These are phyloP conservation scores for Scytalidium sp. DNA, from an alignment of 2,329 filamentous ascomycete genomes.

Conservation along the genomic window DNA sequence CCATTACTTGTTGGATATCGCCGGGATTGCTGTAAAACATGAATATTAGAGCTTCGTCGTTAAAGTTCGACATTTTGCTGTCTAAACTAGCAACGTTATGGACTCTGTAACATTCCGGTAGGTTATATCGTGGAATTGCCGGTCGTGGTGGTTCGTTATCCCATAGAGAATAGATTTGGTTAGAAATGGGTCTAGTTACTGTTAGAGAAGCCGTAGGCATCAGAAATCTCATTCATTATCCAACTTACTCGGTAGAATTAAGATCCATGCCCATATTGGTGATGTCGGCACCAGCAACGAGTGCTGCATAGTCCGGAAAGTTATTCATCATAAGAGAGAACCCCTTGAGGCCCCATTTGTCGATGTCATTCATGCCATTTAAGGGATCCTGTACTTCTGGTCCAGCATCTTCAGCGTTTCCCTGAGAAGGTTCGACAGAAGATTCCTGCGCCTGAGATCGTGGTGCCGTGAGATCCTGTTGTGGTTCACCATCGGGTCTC, in stretches of 20 bases:
- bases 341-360: constrained; percentile 65
- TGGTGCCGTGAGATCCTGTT: constrained; percentile 11
- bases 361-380: constrained; percentile 56
- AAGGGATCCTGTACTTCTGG: constrained; percentile 53
- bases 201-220: constrained; percentile 16
- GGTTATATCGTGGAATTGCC: constrained; percentile 51
- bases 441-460: constrained; percentile 19
- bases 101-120: constrained; percentile 66
- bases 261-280: constrained; percentile 56
- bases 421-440: constrained; percentile 16
- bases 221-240: not conserved
- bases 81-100: constrained; percentile 64
- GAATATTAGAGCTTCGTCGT: constrained; percentile 67
- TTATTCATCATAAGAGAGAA: constrained; percentile 58
- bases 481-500: constrained; percentile 16
- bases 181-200: constrained; percentile 41
- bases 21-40: constrained; percentile 67
- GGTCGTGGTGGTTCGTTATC: constrained; percentile 58
- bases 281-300: constrained; percentile 59
- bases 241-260: constrained; percentile 52
- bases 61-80: constrained; percentile 63
- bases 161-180: constrained; percentile 59
- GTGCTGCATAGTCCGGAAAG: constrained; percentile 59
- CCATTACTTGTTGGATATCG: constrained; percentile 61
- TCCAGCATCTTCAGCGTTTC: constrained; percentile 19